Evolutionary conservation across 257 asterid genomes (phyloP).

Genomic region (Anisodus acutangulus): DNA sequence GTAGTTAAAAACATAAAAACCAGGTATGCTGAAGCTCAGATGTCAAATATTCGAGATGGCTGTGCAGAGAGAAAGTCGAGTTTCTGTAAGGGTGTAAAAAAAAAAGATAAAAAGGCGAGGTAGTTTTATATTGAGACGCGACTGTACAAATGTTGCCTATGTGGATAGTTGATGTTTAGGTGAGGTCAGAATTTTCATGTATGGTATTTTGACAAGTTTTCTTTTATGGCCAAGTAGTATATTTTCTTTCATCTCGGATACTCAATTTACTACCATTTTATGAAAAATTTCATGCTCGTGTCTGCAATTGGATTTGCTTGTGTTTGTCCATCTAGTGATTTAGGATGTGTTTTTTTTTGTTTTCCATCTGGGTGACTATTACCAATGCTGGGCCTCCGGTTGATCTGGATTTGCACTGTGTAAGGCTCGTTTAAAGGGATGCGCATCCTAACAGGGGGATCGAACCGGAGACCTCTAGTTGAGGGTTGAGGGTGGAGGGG

Average conservation of each 20-base stretch:
- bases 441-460: no score
- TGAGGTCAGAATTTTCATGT: conserved; percentile 32
- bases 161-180: conserved; percentile 43
- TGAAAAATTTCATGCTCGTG: no score
- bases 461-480: no score
- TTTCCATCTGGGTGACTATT: no score
- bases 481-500: no score
- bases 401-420: no score
- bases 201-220: conserved; percentile 37
- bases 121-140: conserved; percentile 35
- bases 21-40: conserved; percentile 47
- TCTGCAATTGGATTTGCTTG: no score
- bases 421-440: no score
- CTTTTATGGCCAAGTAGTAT: conserved; percentile 35
- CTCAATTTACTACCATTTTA: no score
- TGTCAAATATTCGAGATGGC: conserved; percentile 43
- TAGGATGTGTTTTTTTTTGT: no score
- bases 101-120: conserved; percentile 39
- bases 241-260: background rate
- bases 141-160: conserved; percentile 47
- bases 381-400: no score
- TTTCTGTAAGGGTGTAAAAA: conserved; percentile 35
- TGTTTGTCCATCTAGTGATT: no score
- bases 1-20: conserved; percentile 46
- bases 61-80: conserved; percentile 42